A percentile compares a stretch with the other conserved stretches of the same genome.
Conservation (phyloP, 208 protist species). For the Phytomonas sp. region DNA sequence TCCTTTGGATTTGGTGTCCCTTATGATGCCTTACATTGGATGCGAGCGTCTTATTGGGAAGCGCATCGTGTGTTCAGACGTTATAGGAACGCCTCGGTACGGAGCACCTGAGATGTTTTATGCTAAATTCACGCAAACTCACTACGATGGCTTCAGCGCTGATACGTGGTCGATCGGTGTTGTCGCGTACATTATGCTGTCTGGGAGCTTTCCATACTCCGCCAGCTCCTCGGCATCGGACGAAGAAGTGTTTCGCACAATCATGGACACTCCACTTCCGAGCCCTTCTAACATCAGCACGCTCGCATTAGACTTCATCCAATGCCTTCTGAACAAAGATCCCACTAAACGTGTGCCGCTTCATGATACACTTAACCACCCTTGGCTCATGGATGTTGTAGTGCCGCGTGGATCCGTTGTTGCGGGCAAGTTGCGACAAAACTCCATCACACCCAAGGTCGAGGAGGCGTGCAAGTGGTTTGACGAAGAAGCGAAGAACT, state of each 20-base stretch:
- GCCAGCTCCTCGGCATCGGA: constrained; percentile 76
- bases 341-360: constrained; percentile 84
- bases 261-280: constrained; percentile 81
- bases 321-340: constrained; percentile 85
- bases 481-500: constrained; percentile 56
- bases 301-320: constrained; percentile 62
- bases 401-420: constrained; percentile 64
- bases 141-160: constrained; percentile 91
- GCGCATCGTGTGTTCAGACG: constrained; percentile 78
- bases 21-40: constrained; percentile 73
- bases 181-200: constrained; percentile 95
- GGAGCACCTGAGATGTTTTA: constrained; percentile 89
- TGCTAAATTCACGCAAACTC: constrained; percentile 86
- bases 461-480: constrained; percentile 59
- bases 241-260: constrained; percentile 89
- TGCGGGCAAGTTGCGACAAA: constrained; percentile 42
- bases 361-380: constrained; percentile 73
- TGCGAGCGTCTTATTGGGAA: constrained; percentile 78
- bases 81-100: constrained; percentile 88
- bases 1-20: constrained; percentile 49
- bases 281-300: constrained; percentile 61
- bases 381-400: constrained; percentile 83
- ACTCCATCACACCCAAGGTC: constrained; percentile 32
- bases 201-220: constrained; percentile 95
- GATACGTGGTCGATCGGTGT: constrained; percentile 96